These are phyloP conservation scores for Penicillium sp. DNA, from an alignment of 2,329 filamentous ascomycete genomes.

Conservation along the genomic window DNA sequence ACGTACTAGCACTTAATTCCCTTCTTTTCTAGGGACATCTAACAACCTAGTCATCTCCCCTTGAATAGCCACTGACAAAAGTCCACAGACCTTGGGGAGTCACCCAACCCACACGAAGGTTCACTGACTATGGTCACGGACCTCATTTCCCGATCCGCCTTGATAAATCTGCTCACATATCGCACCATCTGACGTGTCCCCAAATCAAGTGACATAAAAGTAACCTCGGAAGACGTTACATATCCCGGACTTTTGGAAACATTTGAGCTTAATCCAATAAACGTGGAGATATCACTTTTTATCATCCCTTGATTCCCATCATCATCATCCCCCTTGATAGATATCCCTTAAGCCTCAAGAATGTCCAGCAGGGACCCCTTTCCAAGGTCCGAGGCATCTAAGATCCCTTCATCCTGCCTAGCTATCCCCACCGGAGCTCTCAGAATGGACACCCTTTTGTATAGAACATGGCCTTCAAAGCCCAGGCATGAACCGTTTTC, in stretches of 20 bases:
- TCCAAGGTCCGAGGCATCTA: constrained; percentile 1
- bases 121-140: background rate
- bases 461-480: background rate
- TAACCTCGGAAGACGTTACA: background rate
- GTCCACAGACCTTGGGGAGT: too few relatives aligned
- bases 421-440: background rate
- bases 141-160: background rate
- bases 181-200: too few relatives aligned
- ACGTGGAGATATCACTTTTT: background rate
- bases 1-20: too few relatives aligned
- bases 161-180: background rate
- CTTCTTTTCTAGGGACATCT: too few relatives aligned
- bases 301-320: background rate
- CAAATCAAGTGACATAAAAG: background rate
- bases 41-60: too few relatives aligned
- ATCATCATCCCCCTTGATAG: background rate
- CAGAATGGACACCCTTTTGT: background rate
- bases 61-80: too few relatives aligned
- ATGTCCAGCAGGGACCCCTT: background rate
- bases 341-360: constrained; percentile 1
- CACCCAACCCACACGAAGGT: background rate
- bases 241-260: background rate
- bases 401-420: background rate
- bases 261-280: constrained; percentile 1
- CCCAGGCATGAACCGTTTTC: background rate